These are phyloP conservation scores for Fusarium penzigii DNA, from an alignment of 2,329 filamentous ascomycete genomes.

Conservation along the genomic window DNA sequence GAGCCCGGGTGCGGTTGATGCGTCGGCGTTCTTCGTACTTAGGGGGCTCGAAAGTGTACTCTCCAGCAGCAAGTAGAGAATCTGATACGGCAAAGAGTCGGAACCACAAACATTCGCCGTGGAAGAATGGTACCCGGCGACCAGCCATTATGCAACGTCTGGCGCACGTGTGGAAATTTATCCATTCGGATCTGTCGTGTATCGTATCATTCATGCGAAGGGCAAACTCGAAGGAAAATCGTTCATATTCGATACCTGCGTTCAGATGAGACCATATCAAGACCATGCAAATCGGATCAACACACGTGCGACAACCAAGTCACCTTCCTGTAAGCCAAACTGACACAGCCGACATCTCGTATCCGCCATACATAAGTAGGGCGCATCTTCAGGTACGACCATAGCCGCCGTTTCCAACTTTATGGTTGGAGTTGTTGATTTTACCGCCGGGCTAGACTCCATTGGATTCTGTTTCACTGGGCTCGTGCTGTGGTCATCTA, in stretches of 20 bases:
- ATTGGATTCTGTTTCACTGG: too few relatives aligned
- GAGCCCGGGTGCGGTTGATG: not conserved
- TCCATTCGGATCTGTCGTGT: conserved; percentile 4
- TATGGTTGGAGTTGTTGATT: too few relatives aligned
- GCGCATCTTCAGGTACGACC: conserved; percentile 8
- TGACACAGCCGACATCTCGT: conserved; percentile 14
- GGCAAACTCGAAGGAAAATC: conserved; percentile 8
- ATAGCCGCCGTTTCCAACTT: not conserved
- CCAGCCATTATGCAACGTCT: conserved; percentile 3
- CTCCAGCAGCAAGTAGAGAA: conserved; percentile 7
- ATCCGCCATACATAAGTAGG: conserved; percentile 17
- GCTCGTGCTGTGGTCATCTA: conserved; percentile 3
- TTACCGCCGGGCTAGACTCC: too few relatives aligned
- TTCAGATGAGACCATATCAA: conserved; percentile 3
- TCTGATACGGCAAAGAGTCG: conserved; percentile 10
- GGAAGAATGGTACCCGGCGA: conserved; percentile 12
- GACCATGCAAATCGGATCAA: not conserved
- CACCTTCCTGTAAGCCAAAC: conserved; percentile 8
- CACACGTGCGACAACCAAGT: conserved; percentile 13
- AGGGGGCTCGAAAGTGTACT: conserved; percentile 9
- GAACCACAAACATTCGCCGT: conserved; percentile 9
- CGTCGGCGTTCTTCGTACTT: not conserved
- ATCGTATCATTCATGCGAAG: conserved; percentile 4
- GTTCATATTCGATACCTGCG: conserved; percentile 6
- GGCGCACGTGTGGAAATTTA: conserved; percentile 9